phyloP scores from a whole-genome alignment of 305 asterid species.

The Rubia tinctorum region DNA sequence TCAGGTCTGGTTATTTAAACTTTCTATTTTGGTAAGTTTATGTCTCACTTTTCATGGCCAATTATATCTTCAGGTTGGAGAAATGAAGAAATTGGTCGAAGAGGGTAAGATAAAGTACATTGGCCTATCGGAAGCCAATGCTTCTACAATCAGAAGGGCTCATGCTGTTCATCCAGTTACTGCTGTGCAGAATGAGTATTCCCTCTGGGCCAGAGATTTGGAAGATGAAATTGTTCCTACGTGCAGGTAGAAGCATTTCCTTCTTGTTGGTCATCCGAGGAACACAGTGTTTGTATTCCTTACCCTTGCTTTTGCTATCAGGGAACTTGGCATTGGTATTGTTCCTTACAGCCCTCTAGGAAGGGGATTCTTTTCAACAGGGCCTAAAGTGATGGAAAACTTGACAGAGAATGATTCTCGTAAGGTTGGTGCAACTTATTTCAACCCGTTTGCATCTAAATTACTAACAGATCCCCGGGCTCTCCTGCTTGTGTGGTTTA shows the following conservation, averaged over 20 bases:
- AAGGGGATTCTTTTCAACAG: conserved; percentile 70
- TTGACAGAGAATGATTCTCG: conserved; percentile 51
- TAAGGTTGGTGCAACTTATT: conserved; percentile 42
- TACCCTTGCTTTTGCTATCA: conserved; percentile 15
- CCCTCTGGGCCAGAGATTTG: conserved; percentile 76
- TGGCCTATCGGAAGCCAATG: conserved; percentile 74
- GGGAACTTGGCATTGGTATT: conserved; percentile 87
- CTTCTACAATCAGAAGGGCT: conserved; percentile 80
- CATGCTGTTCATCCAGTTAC: conserved; percentile 82
- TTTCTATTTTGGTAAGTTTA: neutral
- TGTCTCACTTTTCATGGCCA: neutral
- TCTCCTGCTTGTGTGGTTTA: neutral
- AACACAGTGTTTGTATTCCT: neutral
- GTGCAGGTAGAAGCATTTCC: conserved; percentile 43
- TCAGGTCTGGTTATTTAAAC: neutral
- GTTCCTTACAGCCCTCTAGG: conserved; percentile 88
- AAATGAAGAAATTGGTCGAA: conserved; percentile 65
- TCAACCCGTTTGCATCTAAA: neutral
- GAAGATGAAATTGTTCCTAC: conserved; percentile 68
- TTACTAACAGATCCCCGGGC: neutral
- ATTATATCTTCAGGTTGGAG: conserved; percentile 47
- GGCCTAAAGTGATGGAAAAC: conserved; percentile 48
- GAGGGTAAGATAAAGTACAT: conserved; percentile 76
- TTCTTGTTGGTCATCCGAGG: neutral
- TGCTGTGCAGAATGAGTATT: conserved; percentile 77